phyloP scores from a whole-genome alignment of 2,329 filamentous ascomycete species.

The Ilyonectria sp. region DNA sequence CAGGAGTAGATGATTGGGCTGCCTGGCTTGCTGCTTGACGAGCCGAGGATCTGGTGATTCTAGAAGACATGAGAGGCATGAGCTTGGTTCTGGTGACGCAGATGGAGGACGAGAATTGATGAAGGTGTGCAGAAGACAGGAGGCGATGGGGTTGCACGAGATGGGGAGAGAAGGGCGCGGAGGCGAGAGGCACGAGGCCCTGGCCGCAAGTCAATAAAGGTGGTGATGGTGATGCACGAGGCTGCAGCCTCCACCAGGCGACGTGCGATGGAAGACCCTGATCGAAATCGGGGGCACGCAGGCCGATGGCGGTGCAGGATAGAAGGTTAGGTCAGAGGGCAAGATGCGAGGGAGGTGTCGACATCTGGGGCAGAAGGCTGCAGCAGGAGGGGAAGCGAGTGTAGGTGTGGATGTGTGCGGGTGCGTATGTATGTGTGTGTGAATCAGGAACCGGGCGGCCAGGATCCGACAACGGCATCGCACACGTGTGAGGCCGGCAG shows the following conservation, averaged over 20 bases:
- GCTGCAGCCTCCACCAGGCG: slow-evolving; percentile 25
- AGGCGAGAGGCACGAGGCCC: slow-evolving; percentile 35
- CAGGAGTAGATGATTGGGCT: slow-evolving; percentile 62
- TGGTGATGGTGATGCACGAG: slow-evolving; percentile 29
- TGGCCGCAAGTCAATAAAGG: slow-evolving; percentile 37
- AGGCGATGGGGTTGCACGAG: slow-evolving; percentile 35
- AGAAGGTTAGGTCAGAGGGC: slow-evolving; percentile 12
- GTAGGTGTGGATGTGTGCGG: slow-evolving; percentile 24
- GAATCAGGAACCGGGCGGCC: slow-evolving; percentile 42
- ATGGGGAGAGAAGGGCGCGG: slow-evolving; percentile 34
- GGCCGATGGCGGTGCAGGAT: slow-evolving; percentile 20
- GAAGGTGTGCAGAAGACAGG: slow-evolving; percentile 37
- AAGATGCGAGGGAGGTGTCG: slow-evolving; percentile 16
- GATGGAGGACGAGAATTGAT: slow-evolving; percentile 35
- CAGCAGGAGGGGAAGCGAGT: slow-evolving; percentile 18
- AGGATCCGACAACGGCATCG: slow-evolving; percentile 37
- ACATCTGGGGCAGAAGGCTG: slow-evolving; percentile 18
- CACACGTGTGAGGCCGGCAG: slow-evolving; percentile 33
- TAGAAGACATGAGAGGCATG: slow-evolving; percentile 89
- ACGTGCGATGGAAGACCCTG: slow-evolving; percentile 15
- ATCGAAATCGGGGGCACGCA: slow-evolving; percentile 18
- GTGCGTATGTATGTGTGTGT: slow-evolving; percentile 39
- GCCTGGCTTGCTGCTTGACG: slow-evolving; percentile 83
- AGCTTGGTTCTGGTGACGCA: slow-evolving; percentile 48
- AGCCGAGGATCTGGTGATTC: slow-evolving; percentile 95